phyloP scores from a whole-genome alignment of 108 stramenopile species.

The Bacterosira constricta region DNA sequence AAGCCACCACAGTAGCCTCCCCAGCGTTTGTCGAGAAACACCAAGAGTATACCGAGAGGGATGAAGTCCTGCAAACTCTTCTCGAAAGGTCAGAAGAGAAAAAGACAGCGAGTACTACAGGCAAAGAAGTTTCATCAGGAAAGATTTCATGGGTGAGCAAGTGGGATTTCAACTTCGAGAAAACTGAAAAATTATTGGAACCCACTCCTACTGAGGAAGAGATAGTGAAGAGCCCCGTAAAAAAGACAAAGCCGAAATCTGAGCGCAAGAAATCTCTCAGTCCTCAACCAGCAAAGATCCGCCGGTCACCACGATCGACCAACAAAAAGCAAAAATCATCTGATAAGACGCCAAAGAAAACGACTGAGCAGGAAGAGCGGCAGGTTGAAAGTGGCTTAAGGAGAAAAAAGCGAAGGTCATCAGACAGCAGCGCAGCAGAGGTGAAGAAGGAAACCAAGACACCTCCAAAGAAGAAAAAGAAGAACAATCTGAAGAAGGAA shows the following conservation, averaged over 20 bases:
- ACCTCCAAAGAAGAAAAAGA: not conserved
- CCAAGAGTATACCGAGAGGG: constrained; percentile 9
- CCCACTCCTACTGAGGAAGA: not conserved
- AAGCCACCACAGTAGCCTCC: not conserved
- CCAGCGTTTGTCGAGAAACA: not conserved
- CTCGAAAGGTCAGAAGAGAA: constrained; percentile 8
- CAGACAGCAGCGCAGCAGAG: not conserved
- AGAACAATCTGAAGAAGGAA: not conserved
- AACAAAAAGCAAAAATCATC: not conserved
- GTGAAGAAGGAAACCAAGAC: not conserved
- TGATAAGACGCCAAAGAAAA: not conserved
- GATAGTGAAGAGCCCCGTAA: not conserved
- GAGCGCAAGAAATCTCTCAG: not conserved
- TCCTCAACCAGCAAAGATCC: too few species aligned
- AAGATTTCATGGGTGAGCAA: constrained; percentile 23
- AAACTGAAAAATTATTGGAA: not conserved
- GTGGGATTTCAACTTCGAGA: constrained; percentile 15
- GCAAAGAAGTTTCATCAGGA: too few species aligned
- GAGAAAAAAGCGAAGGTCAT: not conserved
- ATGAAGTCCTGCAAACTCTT: constrained; percentile 12
- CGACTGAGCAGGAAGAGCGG: not conserved
- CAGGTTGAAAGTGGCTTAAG: not conserved
- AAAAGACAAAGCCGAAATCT: not conserved
- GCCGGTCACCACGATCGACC: too few species aligned
- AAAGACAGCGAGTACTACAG: not conserved